A percentile compares a stretch with the other conserved stretches of the same genome.
Evolutionary conservation across 2,329 filamentous ascomycete genomes (phyloP).

Genomic region (Neofusicoccum sp.): DNA sequence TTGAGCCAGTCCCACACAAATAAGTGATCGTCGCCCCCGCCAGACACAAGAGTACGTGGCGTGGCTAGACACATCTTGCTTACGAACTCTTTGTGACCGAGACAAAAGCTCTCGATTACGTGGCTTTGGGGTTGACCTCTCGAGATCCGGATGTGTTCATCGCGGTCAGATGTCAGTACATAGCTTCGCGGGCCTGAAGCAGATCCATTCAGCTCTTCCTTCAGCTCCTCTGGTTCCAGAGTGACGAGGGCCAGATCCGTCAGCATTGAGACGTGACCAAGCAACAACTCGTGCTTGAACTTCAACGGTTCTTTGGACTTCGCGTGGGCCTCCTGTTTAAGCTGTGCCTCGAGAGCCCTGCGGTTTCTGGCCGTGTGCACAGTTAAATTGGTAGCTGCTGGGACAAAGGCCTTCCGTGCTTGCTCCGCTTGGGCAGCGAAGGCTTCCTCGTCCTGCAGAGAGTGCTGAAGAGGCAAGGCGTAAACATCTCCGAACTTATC

Average conservation of each 20-base stretch:
- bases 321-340: constrained; percentile 46
- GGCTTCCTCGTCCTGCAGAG: constrained; percentile 34
- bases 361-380: constrained; percentile 66
- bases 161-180: constrained; percentile 69
- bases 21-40: constrained; percentile 79
- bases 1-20: constrained; percentile 81
- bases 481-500: constrained; percentile 99
- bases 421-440: constrained; percentile 23
- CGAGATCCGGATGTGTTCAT: constrained; percentile 87
- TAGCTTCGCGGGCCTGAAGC: constrained; percentile 51
- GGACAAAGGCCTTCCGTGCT: constrained; percentile 45
- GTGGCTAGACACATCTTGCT: constrained; percentile 71
- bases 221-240: constrained; percentile 48
- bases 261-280: constrained; percentile 95
- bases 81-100: constrained; percentile 86
- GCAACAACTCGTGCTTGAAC: constrained; percentile 76
- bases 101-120: constrained; percentile 85
- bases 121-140: constrained; percentile 80
- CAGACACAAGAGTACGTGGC: constrained; percentile 73
- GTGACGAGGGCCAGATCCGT: constrained; percentile 68
- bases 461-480: constrained; percentile 70
- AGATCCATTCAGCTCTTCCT: neutral
- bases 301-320: constrained; percentile 52
- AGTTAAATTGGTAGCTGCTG: constrained; percentile 60
- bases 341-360: constrained; percentile 59